phyloP scores from a whole-genome alignment of 495 filamentous ascomycete genomes.

The Astrocystis sublimbata region DNA sequence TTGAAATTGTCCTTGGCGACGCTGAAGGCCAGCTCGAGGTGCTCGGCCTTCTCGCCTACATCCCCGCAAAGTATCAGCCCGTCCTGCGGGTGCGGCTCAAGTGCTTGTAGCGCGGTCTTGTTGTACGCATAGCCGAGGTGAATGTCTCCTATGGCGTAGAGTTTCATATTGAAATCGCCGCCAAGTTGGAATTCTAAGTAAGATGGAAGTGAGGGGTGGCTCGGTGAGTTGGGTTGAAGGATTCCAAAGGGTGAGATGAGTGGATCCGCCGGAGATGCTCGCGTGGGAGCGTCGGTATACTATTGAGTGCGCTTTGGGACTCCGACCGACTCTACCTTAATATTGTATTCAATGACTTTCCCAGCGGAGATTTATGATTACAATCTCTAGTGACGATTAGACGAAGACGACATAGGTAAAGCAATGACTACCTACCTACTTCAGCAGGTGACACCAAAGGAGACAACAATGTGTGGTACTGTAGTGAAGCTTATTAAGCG shows the following conservation, averaged over 20 bases:
- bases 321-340: no score
- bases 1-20: slow-evolving; percentile 29
- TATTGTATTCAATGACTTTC: no score
- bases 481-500: not conserved
- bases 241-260: not conserved
- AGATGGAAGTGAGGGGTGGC: not conserved
- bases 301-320: no score
- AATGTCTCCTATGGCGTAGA: slow-evolving; percentile 40
- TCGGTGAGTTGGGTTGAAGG: slow-evolving; percentile 10
- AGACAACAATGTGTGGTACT: no score
- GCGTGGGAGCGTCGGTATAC: no score
- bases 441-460: no score
- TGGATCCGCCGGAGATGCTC: slow-evolving; percentile 7
- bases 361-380: no score
- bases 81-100: slow-evolving; percentile 33
- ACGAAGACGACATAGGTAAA: no score
- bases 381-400: no score
- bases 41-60: slow-evolving; percentile 34
- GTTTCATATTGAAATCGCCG: slow-evolving; percentile 26
- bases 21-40: slow-evolving; percentile 31
- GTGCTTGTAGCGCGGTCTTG: slow-evolving; percentile 26
- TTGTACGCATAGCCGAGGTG: slow-evolving; percentile 38
- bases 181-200: not conserved
- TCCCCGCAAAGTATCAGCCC: slow-evolving; percentile 38
- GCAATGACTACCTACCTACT: no score